phyloP scores from a whole-genome alignment of 2,329 filamentous ascomycete genomes.

The Diaporthe amygdali region DNA sequence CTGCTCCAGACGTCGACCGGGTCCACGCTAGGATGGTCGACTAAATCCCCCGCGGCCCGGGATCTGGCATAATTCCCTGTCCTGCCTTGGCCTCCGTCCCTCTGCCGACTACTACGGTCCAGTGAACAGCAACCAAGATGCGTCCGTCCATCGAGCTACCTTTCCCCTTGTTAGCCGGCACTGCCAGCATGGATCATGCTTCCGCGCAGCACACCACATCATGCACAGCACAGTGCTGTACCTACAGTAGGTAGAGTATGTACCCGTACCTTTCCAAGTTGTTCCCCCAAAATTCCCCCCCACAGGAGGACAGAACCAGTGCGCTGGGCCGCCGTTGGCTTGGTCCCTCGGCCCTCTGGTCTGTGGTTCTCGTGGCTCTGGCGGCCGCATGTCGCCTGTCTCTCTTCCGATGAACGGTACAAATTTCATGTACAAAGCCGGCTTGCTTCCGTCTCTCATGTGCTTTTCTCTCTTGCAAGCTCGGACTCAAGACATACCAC shows the following conservation, averaged over 20 bases:
- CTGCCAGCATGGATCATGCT: conserved; percentile 6
- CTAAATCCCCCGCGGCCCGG: no score
- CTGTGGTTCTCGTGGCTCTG: no score
- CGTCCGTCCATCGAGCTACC: neutral
- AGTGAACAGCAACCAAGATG: no score
- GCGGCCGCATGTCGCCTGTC: neutral
- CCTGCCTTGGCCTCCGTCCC: no score
- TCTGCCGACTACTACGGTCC: neutral
- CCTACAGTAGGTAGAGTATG: no score
- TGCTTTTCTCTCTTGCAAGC: neutral
- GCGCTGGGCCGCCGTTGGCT: neutral
- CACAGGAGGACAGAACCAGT: neutral
- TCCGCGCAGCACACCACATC: neutral
- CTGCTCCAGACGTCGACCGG: no score
- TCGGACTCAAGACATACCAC: neutral
- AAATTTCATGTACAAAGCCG: neutral
- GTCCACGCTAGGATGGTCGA: no score
- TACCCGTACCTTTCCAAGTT: no score
- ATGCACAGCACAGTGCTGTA: no score
- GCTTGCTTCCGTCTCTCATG: neutral
- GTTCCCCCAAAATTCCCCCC: no score
- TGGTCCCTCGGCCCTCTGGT: neutral
- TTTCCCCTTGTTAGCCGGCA: neutral
- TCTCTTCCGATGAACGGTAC: neutral
- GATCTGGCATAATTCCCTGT: no score